These are phyloP conservation scores for Pseudocercospora crystallina DNA, from an alignment of 2,329 filamentous ascomycete species.

Conservation along the genomic window DNA sequence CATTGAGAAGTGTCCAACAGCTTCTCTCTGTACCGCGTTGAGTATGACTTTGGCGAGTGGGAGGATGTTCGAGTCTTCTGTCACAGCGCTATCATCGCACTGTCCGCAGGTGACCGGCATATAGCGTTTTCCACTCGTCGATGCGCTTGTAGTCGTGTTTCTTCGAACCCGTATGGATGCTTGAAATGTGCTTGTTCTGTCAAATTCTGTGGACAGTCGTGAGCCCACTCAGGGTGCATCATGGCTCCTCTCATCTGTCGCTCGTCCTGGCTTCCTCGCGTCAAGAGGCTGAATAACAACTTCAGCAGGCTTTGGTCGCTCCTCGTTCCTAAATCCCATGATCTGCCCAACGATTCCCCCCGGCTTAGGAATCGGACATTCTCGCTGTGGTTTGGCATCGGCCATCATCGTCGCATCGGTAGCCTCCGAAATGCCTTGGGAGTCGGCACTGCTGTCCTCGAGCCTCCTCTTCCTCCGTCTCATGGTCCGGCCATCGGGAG, in stretches of 20 bases:
- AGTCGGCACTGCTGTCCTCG: slow-evolving; percentile 19
- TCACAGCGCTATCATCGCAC: too few species aligned
- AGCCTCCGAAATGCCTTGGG: slow-evolving; percentile 4
- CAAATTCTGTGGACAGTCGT: background rate
- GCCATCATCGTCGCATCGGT: slow-evolving; percentile 5
- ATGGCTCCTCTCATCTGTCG: background rate
- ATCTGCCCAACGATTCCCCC: slow-evolving; percentile 73
- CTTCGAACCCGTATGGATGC: background rate
- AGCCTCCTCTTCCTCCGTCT: slow-evolving; percentile 38
- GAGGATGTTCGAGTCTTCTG: too few species aligned
- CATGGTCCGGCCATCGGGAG: slow-evolving; percentile 36
- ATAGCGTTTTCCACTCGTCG: background rate
- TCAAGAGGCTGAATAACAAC: slow-evolving; percentile 30
- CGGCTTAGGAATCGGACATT: slow-evolving; percentile 93
- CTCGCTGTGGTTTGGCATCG: slow-evolving; percentile 51
- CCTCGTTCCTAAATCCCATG: slow-evolving; percentile 62
- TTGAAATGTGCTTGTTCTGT: background rate
- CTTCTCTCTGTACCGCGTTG: too few species aligned
- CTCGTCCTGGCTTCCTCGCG: slow-evolving; percentile 9
- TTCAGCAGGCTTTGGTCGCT: slow-evolving; percentile 24
- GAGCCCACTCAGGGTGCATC: slow-evolving; percentile 7
- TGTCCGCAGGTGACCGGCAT: background rate
- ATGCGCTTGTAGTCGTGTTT: background rate
- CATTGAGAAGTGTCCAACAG: too few species aligned
- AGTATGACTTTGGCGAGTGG: too few species aligned